Evolutionary conservation across 139 green algal species (phyloP).

Genomic region (Mychonastes homosphaera): DNA sequence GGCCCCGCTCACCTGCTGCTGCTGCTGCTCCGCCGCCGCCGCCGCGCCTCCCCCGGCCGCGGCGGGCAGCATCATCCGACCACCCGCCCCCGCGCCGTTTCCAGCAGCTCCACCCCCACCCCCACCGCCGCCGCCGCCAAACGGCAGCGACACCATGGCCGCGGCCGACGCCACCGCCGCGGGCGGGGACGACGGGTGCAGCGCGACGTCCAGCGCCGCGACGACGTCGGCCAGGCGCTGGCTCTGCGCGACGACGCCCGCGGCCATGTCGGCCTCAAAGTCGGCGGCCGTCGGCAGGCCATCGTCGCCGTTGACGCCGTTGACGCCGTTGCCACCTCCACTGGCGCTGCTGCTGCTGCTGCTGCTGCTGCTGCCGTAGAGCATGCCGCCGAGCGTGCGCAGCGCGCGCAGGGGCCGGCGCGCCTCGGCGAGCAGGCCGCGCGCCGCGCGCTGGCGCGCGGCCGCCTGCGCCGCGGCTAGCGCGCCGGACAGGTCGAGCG

Average conservation of each 20-base stretch:
- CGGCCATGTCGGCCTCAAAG: slow-evolving; percentile 48
- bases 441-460: slow-evolving; percentile 20
- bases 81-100: not conserved
- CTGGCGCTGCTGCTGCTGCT: no score
- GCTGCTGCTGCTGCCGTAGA: no score
- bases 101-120: not conserved
- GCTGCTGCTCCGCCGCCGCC: not conserved
- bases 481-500: slow-evolving; percentile 41
- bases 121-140: not conserved
- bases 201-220: slow-evolving; percentile 38
- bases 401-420: slow-evolving; percentile 43
- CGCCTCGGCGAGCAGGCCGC: slow-evolving; percentile 35
- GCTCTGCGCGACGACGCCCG: slow-evolving; percentile 47
- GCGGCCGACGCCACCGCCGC: not conserved
- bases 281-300: slow-evolving; percentile 21
- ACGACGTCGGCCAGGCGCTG: slow-evolving; percentile 43
- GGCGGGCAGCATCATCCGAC: not conserved
- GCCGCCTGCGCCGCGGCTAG: slow-evolving; percentile 23
- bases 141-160: not conserved
- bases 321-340: no score
- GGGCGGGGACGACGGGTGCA: slow-evolving; percentile 10
- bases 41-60: not conserved
- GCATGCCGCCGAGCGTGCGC: slow-evolving; percentile 51
- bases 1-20: slow-evolving; percentile 2
- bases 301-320: slow-evolving; percentile 25